phyloP scores from a whole-genome alignment of 352 stramenopile species.

The Globisporangium perplexum region DNA sequence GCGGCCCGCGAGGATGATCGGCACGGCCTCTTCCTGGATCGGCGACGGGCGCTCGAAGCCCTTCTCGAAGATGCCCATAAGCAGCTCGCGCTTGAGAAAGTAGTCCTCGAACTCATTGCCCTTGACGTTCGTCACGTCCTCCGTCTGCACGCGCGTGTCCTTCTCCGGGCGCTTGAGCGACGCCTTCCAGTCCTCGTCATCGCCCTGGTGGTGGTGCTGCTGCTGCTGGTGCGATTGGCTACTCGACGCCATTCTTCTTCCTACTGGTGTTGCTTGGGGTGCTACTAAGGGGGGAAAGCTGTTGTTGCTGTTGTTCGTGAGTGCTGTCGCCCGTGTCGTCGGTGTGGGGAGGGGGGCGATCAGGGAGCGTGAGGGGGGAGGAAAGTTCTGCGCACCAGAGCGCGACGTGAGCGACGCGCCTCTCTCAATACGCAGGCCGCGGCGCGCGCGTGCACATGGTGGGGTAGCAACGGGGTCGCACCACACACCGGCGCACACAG shows the following conservation, averaged over 20 bases:
- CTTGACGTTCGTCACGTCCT: constrained; percentile 99
- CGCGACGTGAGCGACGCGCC: too few species aligned
- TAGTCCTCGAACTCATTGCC: constrained; percentile 99
- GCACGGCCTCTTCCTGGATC: constrained; percentile 99
- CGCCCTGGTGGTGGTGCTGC: constrained; percentile 17
- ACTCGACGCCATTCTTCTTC: constrained; percentile 2
- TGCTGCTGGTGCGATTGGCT: constrained; percentile 13
- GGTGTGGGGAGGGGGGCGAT: too few species aligned
- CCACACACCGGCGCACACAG: too few species aligned
- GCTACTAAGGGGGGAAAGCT: too few species aligned
- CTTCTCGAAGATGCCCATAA: constrained; percentile 99
- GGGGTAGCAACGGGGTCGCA: too few species aligned
- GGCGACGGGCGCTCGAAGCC: constrained; percentile 98
- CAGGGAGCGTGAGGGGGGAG: too few species aligned
- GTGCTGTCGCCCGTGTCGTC: neutral
- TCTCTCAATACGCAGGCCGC: too few species aligned
- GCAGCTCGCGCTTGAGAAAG: constrained; percentile 97
- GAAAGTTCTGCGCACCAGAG: too few species aligned
- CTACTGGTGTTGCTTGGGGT: neutral
- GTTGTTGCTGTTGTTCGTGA: neutral
- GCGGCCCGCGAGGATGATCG: constrained; percentile 96
- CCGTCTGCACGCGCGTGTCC: constrained; percentile 88
- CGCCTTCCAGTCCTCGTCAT: constrained; percentile 71
- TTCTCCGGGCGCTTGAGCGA: constrained; percentile 75
- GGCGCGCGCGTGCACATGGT: too few species aligned